Conservation (phyloP, 805 yeast species). For the Metschnikowia corniflorae region DNA sequence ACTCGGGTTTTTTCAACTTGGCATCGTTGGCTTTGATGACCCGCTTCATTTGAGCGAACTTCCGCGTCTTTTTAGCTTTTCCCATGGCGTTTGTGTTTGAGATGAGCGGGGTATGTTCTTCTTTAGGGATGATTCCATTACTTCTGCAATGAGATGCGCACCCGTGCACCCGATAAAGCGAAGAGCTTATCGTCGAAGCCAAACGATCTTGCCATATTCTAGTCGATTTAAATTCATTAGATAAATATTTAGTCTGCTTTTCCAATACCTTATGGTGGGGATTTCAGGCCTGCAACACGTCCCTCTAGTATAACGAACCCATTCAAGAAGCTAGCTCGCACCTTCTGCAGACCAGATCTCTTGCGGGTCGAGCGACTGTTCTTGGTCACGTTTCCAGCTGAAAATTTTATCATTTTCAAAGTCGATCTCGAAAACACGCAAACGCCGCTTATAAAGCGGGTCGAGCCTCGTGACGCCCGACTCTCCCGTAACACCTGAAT, state of each 20-base stretch:
- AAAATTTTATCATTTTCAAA: conserved; percentile 24
- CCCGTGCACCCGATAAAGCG: conserved; percentile 15
- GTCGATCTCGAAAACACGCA: conserved; percentile 34
- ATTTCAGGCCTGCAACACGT: no score
- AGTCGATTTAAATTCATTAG: no score
- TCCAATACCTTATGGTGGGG: no score
- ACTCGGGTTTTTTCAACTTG: conserved; percentile 29
- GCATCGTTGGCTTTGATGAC: conserved; percentile 72
- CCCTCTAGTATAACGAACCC: background rate
- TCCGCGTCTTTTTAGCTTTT: conserved; percentile 93
- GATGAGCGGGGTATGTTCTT: no score
- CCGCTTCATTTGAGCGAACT: conserved; percentile 90
- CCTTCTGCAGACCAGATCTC: conserved; percentile 16
- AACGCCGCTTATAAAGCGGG: conserved; percentile 27
- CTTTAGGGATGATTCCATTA: no score
- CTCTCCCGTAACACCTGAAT: conserved; percentile 37
- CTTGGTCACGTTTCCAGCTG: conserved; percentile 37
- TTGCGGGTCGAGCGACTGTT: conserved; percentile 13
- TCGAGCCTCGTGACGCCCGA: conserved; percentile 29
- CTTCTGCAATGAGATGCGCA: conserved; percentile 14
- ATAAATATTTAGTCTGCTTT: no score
- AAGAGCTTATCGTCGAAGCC: no score
- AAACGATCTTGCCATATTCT: no score
- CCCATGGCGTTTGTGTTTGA: conserved; percentile 57
- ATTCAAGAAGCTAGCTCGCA: conserved; percentile 1